A percentile compares a stretch with the other conserved stretches of the same genome.
Conservation (phyloP, 352 stramenopile genomes). For the Phytophthora citrophthora region DNA sequence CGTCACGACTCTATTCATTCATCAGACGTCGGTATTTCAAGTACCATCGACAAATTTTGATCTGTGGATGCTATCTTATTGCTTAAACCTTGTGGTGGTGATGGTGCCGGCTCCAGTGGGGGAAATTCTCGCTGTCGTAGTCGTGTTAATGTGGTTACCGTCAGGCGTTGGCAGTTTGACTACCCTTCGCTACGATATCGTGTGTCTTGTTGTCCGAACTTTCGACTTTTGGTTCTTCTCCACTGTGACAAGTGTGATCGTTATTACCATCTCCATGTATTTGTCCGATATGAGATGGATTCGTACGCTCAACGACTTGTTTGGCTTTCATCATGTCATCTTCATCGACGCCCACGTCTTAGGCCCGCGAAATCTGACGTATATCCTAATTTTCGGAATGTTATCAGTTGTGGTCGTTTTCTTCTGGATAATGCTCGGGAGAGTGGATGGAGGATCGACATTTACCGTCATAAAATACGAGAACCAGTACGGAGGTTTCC, state of each 20-base stretch:
- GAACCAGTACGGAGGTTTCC: slow-evolving; percentile 9
- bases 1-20: slow-evolving; percentile 7
- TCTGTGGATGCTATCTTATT: slow-evolving; percentile 12
- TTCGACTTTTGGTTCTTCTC: slow-evolving; percentile 59
- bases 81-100: slow-evolving; percentile 15
- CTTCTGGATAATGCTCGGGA: slow-evolving; percentile 22
- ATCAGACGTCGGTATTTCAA: slow-evolving; percentile 23
- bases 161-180: slow-evolving; percentile 27
- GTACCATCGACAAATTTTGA: slow-evolving; percentile 28
- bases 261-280: slow-evolving; percentile 33
- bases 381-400: slow-evolving; percentile 15
- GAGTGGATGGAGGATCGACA: slow-evolving; percentile 12
- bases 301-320: slow-evolving; percentile 27
- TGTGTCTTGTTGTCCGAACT: slow-evolving; percentile 31
- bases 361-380: slow-evolving; percentile 7
- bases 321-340: slow-evolving; percentile 39
- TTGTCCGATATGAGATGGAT: slow-evolving; percentile 32
- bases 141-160: slow-evolving; percentile 24
- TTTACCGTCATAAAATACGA: slow-evolving; percentile 20
- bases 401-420: slow-evolving; percentile 17
- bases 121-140: slow-evolving; percentile 16
- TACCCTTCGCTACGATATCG: slow-evolving; percentile 40
- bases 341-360: slow-evolving; percentile 37
- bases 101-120: slow-evolving; percentile 15
- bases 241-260: slow-evolving; percentile 27